phyloP scores from a whole-genome alignment of 176 grass and related monocot species.

The Lolium multiflorum region DNA sequence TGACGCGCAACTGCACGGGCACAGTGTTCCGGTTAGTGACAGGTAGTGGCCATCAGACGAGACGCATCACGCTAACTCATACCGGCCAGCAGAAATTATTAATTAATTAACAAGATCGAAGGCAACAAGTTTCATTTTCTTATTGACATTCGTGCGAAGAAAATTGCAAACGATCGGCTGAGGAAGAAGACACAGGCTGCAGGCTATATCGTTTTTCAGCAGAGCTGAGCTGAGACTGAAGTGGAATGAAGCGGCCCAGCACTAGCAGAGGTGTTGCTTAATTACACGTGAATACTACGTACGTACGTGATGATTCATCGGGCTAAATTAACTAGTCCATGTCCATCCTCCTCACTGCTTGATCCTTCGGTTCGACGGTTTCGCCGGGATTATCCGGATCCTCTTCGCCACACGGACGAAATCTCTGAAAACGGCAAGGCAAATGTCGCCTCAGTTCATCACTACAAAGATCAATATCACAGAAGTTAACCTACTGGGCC shows the following conservation, averaged over 20 bases:
- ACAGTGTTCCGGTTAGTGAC: background rate
- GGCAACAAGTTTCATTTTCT: background rate
- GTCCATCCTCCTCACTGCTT: slow-evolving; percentile 27
- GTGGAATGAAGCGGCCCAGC: background rate
- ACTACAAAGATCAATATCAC: background rate
- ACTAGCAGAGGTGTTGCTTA: background rate
- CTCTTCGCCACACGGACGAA: slow-evolving; percentile 73
- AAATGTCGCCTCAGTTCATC: background rate
- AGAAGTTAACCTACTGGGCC: no score
- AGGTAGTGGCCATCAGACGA: background rate
- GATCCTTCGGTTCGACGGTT: slow-evolving; percentile 33
- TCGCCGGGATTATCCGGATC: slow-evolving; percentile 68
- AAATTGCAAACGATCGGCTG: background rate
- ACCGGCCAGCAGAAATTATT: background rate
- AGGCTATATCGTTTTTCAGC: background rate
- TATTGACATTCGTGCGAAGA: background rate
- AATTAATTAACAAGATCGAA: background rate
- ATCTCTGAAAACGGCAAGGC: slow-evolving; percentile 41
- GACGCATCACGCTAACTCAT: background rate
- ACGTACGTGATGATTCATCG: background rate
- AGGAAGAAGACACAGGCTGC: background rate
- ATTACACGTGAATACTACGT: background rate
- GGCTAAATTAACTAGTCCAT: background rate
- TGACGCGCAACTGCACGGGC: no score
- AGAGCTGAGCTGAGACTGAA: background rate